phyloP scores from a whole-genome alignment of 2,329 filamentous ascomycete genomes.

The Phialophora chinensis region DNA sequence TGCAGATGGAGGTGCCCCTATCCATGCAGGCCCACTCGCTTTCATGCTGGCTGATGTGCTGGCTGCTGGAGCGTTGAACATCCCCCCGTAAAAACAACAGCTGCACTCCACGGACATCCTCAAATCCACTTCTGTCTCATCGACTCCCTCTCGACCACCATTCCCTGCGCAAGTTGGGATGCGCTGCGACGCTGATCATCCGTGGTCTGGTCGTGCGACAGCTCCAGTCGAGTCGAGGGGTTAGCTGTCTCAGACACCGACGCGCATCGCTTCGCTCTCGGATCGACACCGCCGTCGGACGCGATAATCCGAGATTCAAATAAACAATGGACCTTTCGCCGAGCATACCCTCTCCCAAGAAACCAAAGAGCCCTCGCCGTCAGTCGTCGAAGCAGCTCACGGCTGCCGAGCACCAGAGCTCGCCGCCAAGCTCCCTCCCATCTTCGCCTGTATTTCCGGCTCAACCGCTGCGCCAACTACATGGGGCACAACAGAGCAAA shows the following conservation, averaged over 20 bases:
- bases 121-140: background rate
- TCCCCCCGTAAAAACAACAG: constrained; percentile 12
- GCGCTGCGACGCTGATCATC: constrained; percentile 20
- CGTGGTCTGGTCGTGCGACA: constrained; percentile 34
- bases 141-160: background rate
- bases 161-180: constrained; percentile 16
- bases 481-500: constrained; percentile 13
- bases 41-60: background rate
- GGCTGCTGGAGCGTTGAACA: constrained; percentile 1
- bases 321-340: constrained; percentile 15
- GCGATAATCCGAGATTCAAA: background rate
- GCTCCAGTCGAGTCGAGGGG: constrained; percentile 14
- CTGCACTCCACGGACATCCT: constrained; percentile 8
- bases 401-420: constrained; percentile 4
- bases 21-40: constrained; percentile 1
- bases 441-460: constrained; percentile 18
- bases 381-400: constrained; percentile 19
- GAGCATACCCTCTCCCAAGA: constrained; percentile 22
- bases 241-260: constrained; percentile 32
- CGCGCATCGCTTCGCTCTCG: constrained; percentile 14
- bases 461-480: constrained; percentile 13
- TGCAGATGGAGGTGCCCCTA: constrained; percentile 17
- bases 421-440: constrained; percentile 18
- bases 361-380: constrained; percentile 22
- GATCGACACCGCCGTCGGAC: background rate